Base-by-base conservation (phyloP, 1,284 basidiomycete genomes). In the Pyrrhoderma lamaoense region DNA sequence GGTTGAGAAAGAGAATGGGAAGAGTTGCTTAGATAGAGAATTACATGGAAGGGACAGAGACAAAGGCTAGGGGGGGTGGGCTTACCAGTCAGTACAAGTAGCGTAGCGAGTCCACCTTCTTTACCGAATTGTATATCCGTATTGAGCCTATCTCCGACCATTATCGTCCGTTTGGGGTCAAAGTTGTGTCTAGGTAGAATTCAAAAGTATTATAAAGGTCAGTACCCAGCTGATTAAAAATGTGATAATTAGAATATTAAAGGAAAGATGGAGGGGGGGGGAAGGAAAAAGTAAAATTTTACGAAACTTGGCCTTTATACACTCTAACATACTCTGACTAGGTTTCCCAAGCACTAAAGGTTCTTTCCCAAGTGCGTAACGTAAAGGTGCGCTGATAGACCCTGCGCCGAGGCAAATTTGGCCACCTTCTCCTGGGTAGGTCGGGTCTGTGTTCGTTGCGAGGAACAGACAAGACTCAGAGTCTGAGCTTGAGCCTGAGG, bases 41-140 rank as follows among this genome's bases (percentile, higher is more conserved):
- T n/a, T n/a, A n/a, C n/a, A n/a, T n/a, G n/a, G n/a, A n/a, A n/a
- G n/a, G n/a, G n/a, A n/a, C n/a, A n/a, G n/a, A n/a, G n/a, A n/a
- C n/a, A n/a, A n/a, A 5, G 27, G 27, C 27, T 11, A 31, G 27
- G 11, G n/a, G n/a, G n/a, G n/a, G n/a, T n/a, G n/a, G 5, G 11
- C 27, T 31, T n/a, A 40, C 38, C 38, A n/a, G 93, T 96, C 57
- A 99, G 72, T 46, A 99, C 95, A 40, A 98, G 79, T 47, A 98
- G 71, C 0, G 93, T 95, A 14, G 88, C 70, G 18, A 98, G 74
- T 11, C 89, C 90, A 21, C 92, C 92, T 42, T 79, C 78, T 65
- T 90, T 77, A 42, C 92, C 95, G 61, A 99, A 99, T 44, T 88
- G 69, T 60, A 96, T 93, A 67, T 99, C 96, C 1, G 96, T 99